phyloP scores from a whole-genome alignment of 2,329 filamentous ascomycete genomes.

The Colletotrichum paranaense region DNA sequence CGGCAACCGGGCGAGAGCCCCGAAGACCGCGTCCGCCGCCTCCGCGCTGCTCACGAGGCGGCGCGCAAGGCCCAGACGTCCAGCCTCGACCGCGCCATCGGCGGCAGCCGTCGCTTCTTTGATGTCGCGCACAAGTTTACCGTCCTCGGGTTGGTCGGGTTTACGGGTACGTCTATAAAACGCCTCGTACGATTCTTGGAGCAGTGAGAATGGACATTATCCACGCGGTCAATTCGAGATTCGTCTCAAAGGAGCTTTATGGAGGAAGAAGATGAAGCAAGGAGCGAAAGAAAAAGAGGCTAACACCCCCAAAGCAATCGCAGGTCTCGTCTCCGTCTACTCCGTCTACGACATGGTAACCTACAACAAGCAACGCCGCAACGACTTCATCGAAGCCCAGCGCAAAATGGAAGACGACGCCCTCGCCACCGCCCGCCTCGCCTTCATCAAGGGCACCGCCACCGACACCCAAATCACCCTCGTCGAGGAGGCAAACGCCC shows the following conservation, averaged over 20 bases:
- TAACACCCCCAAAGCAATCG: conserved; percentile 56
- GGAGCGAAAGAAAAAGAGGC: background rate
- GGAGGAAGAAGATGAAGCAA: background rate
- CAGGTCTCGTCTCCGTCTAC: conserved; percentile 67
- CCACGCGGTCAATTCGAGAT: too few species aligned
- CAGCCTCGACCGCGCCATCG: conserved; percentile 61
- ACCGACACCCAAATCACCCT: conserved; percentile 66
- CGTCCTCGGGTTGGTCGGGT: conserved; percentile 64
- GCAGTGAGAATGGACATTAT: too few species aligned
- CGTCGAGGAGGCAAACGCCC: conserved; percentile 67
- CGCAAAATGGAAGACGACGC: conserved; percentile 64
- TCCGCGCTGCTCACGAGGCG: conserved; percentile 76
- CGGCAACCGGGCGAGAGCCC: conserved; percentile 67
- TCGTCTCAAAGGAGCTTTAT: background rate
- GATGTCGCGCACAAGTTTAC: conserved; percentile 68
- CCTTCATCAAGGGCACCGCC: conserved; percentile 69
- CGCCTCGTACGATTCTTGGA: background rate
- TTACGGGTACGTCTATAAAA: conserved; percentile 59
- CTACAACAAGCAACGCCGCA: conserved; percentile 69
- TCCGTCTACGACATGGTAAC: conserved; percentile 71
- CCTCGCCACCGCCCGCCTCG: conserved; percentile 67
- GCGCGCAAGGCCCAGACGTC: conserved; percentile 70
- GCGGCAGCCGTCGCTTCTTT: conserved; percentile 60
- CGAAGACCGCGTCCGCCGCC: conserved; percentile 75
- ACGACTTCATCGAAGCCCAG: conserved; percentile 68